Evolutionary conservation across 2,329 filamentous ascomycete genomes (phyloP), one percentile per base, ranked within the genome.

Genomic region (Volutella citrinella): DNA sequence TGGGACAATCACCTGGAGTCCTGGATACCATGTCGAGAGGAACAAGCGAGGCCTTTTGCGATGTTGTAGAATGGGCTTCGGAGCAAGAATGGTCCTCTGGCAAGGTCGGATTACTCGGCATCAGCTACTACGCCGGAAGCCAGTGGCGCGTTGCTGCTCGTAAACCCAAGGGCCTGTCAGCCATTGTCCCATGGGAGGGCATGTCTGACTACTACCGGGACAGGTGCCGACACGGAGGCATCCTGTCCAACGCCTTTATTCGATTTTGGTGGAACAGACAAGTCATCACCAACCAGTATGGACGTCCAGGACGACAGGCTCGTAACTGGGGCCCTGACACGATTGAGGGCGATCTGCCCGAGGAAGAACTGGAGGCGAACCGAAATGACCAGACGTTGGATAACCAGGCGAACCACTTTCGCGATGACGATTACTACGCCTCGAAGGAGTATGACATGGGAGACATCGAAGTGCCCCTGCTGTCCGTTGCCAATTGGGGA

Each of bases 401-500:
- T 26, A 74, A 72, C 44, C 64, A 60, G 10, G 58, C 55, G 2
- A 69, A 78, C 51, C 59, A 57, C 9, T 87, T 76, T 59, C 72
- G 77, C 1, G 80, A 86, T 39, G 69, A 84, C 1, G 53, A 63
- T 1, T 84, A 84, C 57, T 84, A 83, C 39, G 70, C 77, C 1
- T 76, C 70, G 26, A 82, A 78, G 48, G 80, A 85, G 30, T 85
- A 81, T 46, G 64, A 75, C 28, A 65, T 83, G 54, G 70, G 64
- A 12, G 78, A 86, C 40, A 84, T 87, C 24, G 66, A 82, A 38
- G 80, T 85, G 1, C 82, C 82, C 0, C 49, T 86, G 0, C 68
- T 86, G 0, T 77, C 70, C 0, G 82, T 86, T 0, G 82, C 72
- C 0, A 86, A 86, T 54, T 85, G 80, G 81, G 82, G 81, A 10